Evolutionary conservation across 495 filamentous ascomycete species (phyloP), one percentile per base, ranked within the genome.

Genomic region (Aeminium ludgeri): DNA sequence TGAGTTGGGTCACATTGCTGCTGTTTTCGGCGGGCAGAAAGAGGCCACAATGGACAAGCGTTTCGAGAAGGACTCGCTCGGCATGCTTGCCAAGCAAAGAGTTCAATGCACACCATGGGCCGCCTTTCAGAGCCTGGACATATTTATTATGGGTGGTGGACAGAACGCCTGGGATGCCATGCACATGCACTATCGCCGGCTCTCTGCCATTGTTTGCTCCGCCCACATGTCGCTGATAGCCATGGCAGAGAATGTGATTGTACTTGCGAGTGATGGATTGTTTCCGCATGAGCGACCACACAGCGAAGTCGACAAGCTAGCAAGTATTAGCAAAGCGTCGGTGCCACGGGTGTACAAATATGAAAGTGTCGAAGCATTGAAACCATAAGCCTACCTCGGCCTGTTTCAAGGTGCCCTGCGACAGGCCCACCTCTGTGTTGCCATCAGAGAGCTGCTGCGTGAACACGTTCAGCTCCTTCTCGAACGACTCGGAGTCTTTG

Each of bases 261-360:
- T 55, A 65, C 71, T n/a, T 63, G 57, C 29, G 55, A 57, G 1
- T 60, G 36, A 28, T 58, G 58, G 36, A n/a, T n/a, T 68, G 45
- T 34, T 53, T 59, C 36, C 69, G 72, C 59, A 93, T 92, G 2
- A 94, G 59, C 2, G 69, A 63, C 63, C 72, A 79, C 20, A 95
- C 75, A 10, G 76, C 76, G 53, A 83, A 91, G 59, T 94, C 81
- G 37, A 95, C 70, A 46, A 92, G 69, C 82, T 96, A 48, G 29
- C 32, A 38, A 40, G 43, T 49, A 54, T 60, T 34, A 59, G 55
- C 41, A 23, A 18, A 23, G 10, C 6, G 16, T 18, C 15, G 25
- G 11, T 18, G 27, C 8, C 28, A 4, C 4, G 38, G 15, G 6
- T 27, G 28, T 15, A 19, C 7, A 10, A 17, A 10, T 15, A 16